Base-by-base conservation (phyloP, 116 monocot species). In the Trichopus zeylanicus region DNA sequence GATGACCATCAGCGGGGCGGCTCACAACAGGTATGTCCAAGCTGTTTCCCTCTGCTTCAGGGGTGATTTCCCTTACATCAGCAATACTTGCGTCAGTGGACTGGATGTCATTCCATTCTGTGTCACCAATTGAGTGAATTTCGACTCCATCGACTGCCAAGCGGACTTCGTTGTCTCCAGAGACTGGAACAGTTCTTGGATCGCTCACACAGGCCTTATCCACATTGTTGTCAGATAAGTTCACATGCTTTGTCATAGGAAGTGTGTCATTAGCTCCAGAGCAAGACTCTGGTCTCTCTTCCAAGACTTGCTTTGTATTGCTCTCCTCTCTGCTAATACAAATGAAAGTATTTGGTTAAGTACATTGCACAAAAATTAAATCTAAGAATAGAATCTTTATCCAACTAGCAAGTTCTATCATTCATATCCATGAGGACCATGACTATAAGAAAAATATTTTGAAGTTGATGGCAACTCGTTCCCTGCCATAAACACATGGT, bases 161-260 rank as follows among this genome's bases (percentile, higher is more conserved):
- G 20, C 82, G 81, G 53, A 80, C 75, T 39, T 28, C 72, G 24
- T 22, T 65, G 18, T 69, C 75, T 11, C 59, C 65, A 7, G 82
- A 70, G 51, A 69, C 65, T 32, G 48, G 35, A 53, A 69, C 47
- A 3, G 68, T 30, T 23, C 70, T 72, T 25, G 73, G 73, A 55
- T 76, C 85, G 23, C 56, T 85, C 51, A 85, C 38, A 42, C 98
- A 99, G n/a, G 98, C 92, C 69, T 99, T 93, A 70, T 93, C 93
- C 28, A 93, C 82, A 59, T 93, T 78, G 23, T 74, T 82, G 31
- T 88, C 85, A 26, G 81, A 74, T 26, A 52, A 48, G 66, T 93
- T 77, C 15, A 84, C 78, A 62, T 87, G 83, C 53, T 87, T 92
- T 19, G 91, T 86, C 51, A 73, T 42, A 31, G 86, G 71, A 22